Evolutionary conservation across 208 protist genomes (phyloP), one percentile per base, ranked within the genome.

Genomic region (Strigomonas culicis): DNA sequence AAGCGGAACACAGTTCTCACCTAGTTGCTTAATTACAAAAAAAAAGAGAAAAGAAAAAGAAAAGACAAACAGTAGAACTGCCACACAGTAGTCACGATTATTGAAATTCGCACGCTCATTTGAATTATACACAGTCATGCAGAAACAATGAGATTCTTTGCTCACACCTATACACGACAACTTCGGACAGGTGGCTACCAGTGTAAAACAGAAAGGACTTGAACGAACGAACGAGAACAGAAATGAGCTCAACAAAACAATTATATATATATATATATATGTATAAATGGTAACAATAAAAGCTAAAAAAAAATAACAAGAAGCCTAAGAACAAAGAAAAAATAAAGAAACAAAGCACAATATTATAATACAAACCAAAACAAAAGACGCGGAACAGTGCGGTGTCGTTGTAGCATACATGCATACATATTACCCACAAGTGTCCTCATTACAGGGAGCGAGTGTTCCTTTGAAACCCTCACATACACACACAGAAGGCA

Each of bases 241-340:
- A 47, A 47, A 47, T 21, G 13, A 13, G 13, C 19, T 47, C 19
- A 21, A 47, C 19, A 21, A 47, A 21, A 21, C 19, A 47, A 21
- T 47, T 47, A 47, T 47, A 47, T 47, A 47, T 47, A 47, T 47
- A 47, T 47, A 47, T 47, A 47, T 47, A 21, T 47, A 47, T 47
- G 13, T 47, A 47, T 47, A 21, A 47, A 21, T 21, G 41, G 13
- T 19, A 47, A 19, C 41, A 13, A 47, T 21, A 47, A 21, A 47
- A 47, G 19, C 13, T 47, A 47, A 47, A 47, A 47, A 56, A 56
- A 56, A 56, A 56, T 7, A 28, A 11, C 8, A 17, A 56, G 8
- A 10, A 56, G 50, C 22, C 19, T 21, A 24, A 11, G 11, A 56
- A 56, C 7, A 56, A 7, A 24, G 19, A 56, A 27, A 24, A 11